Evolutionary conservation across 129 eudicot species (phyloP).

Genomic region (Pulicaria dysenterica): DNA sequence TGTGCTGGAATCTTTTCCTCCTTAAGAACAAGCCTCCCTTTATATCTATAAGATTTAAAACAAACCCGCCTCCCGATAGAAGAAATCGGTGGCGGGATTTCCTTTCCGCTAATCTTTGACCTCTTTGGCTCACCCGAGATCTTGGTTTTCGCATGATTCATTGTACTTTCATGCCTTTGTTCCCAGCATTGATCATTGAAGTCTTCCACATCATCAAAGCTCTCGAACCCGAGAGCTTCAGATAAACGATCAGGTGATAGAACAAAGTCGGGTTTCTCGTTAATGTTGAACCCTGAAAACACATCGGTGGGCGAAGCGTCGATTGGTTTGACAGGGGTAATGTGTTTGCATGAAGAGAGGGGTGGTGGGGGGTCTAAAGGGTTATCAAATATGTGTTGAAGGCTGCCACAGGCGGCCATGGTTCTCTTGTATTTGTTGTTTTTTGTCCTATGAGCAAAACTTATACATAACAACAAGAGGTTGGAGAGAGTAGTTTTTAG

Average conservation of each 20-base stretch:
- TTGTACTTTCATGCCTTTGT: slow-evolving; percentile 2
- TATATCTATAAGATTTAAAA: slow-evolving; percentile 60
- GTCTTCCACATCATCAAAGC: slow-evolving; percentile 59
- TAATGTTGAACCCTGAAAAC: slow-evolving; percentile 55
- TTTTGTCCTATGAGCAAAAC: slow-evolving; percentile 19
- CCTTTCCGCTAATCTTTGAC: slow-evolving; percentile 41
- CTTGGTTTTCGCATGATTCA: slow-evolving; percentile 22
- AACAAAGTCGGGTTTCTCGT: slow-evolving; percentile 33
- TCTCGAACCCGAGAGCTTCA: slow-evolving; percentile 75
- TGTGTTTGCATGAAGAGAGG: slow-evolving; percentile 59
- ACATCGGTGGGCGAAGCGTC: slow-evolving; percentile 21
- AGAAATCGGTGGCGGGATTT: slow-evolving; percentile 88
- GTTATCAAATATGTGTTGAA: slow-evolving; percentile 67
- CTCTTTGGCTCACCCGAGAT: slow-evolving; percentile 26
- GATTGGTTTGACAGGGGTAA: slow-evolving; percentile 26
- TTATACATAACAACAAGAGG: slow-evolving; percentile 29
- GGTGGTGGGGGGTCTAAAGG: slow-evolving; percentile 48
- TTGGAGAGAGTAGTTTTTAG: slow-evolving; percentile 21
- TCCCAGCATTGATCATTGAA: slow-evolving; percentile 27
- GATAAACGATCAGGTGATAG: slow-evolving; percentile 46
- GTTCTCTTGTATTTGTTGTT: slow-evolving; percentile 21
- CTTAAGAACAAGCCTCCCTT: slow-evolving; percentile 75
- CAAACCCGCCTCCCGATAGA: slow-evolving; percentile 69
- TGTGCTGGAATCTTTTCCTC: slow-evolving; percentile 64
- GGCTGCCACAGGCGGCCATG: slow-evolving; percentile 86